phyloP scores from a whole-genome alignment of 495 filamentous ascomycete species.

The Sporormia fimetaria region DNA sequence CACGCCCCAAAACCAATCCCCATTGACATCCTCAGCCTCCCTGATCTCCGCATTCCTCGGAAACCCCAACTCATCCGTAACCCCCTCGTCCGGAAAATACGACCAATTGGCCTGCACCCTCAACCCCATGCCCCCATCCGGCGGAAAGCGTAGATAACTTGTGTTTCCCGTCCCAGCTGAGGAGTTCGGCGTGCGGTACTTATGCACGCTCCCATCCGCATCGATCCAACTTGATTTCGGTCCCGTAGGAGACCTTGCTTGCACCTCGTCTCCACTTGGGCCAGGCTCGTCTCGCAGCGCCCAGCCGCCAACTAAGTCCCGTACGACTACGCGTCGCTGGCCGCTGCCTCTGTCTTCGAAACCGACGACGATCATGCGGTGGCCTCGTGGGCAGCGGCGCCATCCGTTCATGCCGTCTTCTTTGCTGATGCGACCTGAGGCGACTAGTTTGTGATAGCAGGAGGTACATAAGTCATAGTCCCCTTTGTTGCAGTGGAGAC shows the following conservation, averaged over 20 bases:
- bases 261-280: not conserved
- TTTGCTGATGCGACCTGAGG: constrained; percentile 47
- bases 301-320: constrained; percentile 63
- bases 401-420: constrained; percentile 72
- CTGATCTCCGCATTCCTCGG: constrained; percentile 69
- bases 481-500: constrained; percentile 53
- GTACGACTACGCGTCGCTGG: constrained; percentile 46
- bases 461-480: constrained; percentile 72
- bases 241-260: constrained; percentile 1
- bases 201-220: constrained; percentile 27
- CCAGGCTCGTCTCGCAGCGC: constrained; percentile 40
- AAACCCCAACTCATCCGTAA: constrained; percentile 66
- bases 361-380: constrained; percentile 71
- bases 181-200: constrained; percentile 19
- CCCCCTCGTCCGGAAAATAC: constrained; percentile 52
- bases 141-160: constrained; percentile 42
- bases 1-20: constrained; percentile 71
- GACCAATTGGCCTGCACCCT: constrained; percentile 54
- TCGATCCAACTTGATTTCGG: constrained; percentile 27
- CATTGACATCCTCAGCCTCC: constrained; percentile 73
- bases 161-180: not conserved
- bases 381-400: constrained; percentile 66
- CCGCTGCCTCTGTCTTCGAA: constrained; percentile 52
- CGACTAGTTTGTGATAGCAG: constrained; percentile 60
- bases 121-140: constrained; percentile 56